phyloP scores from a whole-genome alignment of 2,329 filamentous ascomycete genomes.

The Canariomyces notabilis region DNA sequence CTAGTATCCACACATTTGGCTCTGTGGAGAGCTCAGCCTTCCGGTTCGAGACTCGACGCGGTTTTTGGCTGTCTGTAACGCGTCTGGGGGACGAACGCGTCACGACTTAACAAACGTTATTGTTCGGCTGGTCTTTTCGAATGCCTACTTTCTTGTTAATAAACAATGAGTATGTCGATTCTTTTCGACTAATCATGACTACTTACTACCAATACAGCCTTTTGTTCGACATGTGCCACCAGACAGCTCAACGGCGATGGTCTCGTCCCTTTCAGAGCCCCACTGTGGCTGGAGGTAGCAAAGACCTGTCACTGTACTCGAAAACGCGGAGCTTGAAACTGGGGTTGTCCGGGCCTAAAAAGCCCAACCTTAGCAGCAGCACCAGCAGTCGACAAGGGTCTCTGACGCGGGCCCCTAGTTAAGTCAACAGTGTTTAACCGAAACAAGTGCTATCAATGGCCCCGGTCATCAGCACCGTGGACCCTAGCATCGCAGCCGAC shows the following conservation, averaged over 20 bases:
- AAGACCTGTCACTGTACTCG: background rate
- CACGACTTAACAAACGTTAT: slow-evolving; percentile 33
- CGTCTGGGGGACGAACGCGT: slow-evolving; percentile 30
- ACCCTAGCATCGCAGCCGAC: background rate
- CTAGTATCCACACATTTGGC: background rate
- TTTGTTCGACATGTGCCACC: background rate
- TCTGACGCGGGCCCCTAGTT: background rate
- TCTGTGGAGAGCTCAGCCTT: background rate
- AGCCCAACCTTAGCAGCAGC: too few relatives aligned
- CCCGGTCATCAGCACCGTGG: slow-evolving; percentile 17
- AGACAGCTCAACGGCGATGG: background rate
- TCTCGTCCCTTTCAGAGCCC: background rate
- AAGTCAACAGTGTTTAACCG: slow-evolving; percentile 8
- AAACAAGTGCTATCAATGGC: slow-evolving; percentile 13
- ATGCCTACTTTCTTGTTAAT: slow-evolving; percentile 21
- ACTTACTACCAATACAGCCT: slow-evolving; percentile 5
- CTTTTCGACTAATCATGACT: background rate
- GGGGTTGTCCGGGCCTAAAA: background rate
- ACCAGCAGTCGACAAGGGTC: too few relatives aligned
- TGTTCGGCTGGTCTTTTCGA: slow-evolving; percentile 21
- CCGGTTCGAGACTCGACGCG: slow-evolving; percentile 22
- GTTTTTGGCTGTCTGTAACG: slow-evolving; percentile 20
- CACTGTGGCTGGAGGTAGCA: slow-evolving; percentile 7
- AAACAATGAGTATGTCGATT: too few relatives aligned
- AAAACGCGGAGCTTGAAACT: background rate